These are phyloP conservation scores for Lumnitzera littorea DNA, from an alignment of 345 rosid genomes.

Conservation along the genomic window DNA sequence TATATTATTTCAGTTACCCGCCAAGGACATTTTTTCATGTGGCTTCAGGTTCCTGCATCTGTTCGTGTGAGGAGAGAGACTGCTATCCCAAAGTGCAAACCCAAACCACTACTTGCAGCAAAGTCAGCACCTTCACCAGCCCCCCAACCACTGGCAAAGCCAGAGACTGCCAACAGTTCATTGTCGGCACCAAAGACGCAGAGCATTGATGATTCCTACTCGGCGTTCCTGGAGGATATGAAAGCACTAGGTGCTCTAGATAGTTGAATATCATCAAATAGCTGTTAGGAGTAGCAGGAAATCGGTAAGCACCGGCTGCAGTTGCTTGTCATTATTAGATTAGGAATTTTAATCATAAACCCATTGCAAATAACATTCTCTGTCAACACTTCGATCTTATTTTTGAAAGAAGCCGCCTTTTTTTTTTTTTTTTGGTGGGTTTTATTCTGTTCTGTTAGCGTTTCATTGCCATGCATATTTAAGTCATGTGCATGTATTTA, in stretches of 20 bases:
- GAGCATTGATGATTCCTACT: slow-evolving; percentile 86
- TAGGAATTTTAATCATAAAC: too few species aligned
- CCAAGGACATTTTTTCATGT: neutral
- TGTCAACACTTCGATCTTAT: too few species aligned
- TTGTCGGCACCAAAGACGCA: slow-evolving; percentile 46
- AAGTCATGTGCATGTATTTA: too few species aligned
- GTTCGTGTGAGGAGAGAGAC: slow-evolving; percentile 90
- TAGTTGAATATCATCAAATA: slow-evolving; percentile 22
- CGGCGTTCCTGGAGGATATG: slow-evolving; percentile 93
- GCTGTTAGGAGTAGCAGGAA: too few species aligned
- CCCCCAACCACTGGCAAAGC: slow-evolving; percentile 35
- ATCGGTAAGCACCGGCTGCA: too few species aligned
- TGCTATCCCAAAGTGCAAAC: slow-evolving; percentile 56
- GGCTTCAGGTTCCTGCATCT: slow-evolving; percentile 84
- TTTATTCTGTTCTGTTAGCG: too few species aligned
- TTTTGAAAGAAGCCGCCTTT: too few species aligned
- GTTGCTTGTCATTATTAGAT: too few species aligned
- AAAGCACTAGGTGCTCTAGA: slow-evolving; percentile 98
- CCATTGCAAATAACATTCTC: too few species aligned
- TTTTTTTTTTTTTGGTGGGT: too few species aligned
- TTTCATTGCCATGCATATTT: too few species aligned
- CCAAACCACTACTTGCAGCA: slow-evolving; percentile 39
- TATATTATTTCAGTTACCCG: neutral
- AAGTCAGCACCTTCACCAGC: slow-evolving; percentile 27
- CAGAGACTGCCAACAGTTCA: slow-evolving; percentile 32